These are phyloP conservation scores for Gossypium stocksii DNA, from an alignment of 345 rosid species.

Conservation along the genomic window DNA sequence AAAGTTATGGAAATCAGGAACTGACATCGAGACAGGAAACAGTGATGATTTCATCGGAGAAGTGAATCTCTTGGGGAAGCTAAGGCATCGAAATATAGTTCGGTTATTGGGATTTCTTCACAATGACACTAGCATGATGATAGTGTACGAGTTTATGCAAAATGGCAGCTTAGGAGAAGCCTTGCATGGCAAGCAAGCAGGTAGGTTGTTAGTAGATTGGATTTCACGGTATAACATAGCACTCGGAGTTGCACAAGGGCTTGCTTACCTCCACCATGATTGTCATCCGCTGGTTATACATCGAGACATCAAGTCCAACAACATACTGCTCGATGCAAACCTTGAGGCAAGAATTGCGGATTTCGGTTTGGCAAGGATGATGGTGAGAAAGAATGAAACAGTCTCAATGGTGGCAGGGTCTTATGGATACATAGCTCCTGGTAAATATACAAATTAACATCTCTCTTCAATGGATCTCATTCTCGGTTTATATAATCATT, in stretches of 20 bases:
- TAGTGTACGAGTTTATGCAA: conserved; percentile 78
- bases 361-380: conserved; percentile 2
- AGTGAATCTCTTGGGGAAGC: conserved; percentile 74
- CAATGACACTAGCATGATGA: conserved; percentile 69
- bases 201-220: neutral
- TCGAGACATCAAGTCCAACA: conserved; percentile 57
- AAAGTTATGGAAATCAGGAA: conserved; percentile 72
- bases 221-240: neutral
- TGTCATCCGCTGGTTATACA: neutral
- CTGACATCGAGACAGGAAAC: conserved; percentile 56
- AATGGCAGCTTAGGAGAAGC: conserved; percentile 85
- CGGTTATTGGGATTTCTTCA: conserved; percentile 71
- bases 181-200: conserved; percentile 65
- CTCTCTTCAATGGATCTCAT: neutral
- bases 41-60: conserved; percentile 72
- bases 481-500: neutral
- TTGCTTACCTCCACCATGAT: neutral
- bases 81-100: conserved; percentile 89
- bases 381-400: neutral
- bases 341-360: conserved; percentile 89
- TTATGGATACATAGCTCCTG: neutral
- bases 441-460: neutral
- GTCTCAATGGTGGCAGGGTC: neutral
- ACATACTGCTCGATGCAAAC: conserved; percentile 76
- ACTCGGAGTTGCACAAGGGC: neutral